Evolutionary conservation across 306 rosid genomes (phyloP).

Genomic region (Delonix regia): DNA sequence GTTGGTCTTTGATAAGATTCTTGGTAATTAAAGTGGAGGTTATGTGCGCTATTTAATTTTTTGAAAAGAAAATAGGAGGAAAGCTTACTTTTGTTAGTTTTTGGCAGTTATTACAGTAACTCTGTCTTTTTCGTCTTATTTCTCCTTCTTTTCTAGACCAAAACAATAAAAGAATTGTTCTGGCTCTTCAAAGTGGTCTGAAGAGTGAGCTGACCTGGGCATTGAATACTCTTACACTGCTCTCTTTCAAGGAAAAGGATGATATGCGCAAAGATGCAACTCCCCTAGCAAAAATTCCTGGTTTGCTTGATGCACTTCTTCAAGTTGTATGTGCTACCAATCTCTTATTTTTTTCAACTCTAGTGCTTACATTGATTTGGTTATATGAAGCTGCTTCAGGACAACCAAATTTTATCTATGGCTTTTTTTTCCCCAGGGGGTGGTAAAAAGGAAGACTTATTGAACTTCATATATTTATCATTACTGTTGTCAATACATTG

Average conservation of each 20-base stretch:
- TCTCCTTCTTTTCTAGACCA: conserved; percentile 58
- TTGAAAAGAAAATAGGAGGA: background rate
- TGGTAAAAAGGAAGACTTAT: background rate
- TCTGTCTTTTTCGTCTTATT: background rate
- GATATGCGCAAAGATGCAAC: conserved; percentile 85
- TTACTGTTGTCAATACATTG: background rate
- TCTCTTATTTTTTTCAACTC: background rate
- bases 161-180: conserved; percentile 89
- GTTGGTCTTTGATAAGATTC: background rate
- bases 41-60: background rate
- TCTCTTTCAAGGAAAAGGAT: conserved; percentile 94
- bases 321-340: conserved; percentile 73
- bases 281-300: conserved; percentile 84
- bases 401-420: too few relatives aligned
- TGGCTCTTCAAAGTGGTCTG: conserved; percentile 95
- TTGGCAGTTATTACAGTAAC: background rate
- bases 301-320: conserved; percentile 96
- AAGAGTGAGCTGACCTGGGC: conserved; percentile 99
- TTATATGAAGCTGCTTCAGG: conserved; percentile 3
- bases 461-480: background rate
- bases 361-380: conserved; percentile 11
- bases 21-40: background rate
- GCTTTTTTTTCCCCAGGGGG: background rate
- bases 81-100: background rate
- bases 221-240: conserved; percentile 80